phyloP scores from a whole-genome alignment of 2,329 filamentous ascomycete genomes.

The Fusarium camptoceras region DNA sequence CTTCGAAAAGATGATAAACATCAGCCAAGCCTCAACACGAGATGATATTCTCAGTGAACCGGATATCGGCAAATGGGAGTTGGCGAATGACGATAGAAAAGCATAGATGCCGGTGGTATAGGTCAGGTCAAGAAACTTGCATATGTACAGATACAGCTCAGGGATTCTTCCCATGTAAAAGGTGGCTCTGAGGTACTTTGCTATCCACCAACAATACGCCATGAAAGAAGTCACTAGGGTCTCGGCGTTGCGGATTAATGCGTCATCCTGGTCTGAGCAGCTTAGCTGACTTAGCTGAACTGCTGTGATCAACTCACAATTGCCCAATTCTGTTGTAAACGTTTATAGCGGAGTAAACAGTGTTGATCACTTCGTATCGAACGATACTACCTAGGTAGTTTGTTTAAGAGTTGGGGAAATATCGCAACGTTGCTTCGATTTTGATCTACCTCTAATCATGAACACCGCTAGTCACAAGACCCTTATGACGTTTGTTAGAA shows the following conservation, averaged over 20 bases:
- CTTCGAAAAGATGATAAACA: neutral
- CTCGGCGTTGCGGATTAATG: neutral
- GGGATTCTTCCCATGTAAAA: conserved; percentile 2
- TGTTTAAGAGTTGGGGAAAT: neutral
- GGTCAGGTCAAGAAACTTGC: neutral
- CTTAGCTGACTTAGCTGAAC: neutral
- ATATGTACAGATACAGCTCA: neutral
- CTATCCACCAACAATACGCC: neutral
- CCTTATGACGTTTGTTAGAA: neutral
- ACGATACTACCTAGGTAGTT: neutral
- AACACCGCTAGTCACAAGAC: neutral
- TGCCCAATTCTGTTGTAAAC: conserved; percentile 1
- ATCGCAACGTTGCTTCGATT: conserved; percentile 22
- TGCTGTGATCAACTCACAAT: conserved; percentile 1
- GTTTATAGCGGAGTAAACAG: neutral
- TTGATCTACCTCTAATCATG: neutral
- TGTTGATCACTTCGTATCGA: conserved; percentile 19
- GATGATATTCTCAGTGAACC: conserved; percentile 10
- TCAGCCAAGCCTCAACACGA: conserved; percentile 29
- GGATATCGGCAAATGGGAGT: conserved; percentile 15
- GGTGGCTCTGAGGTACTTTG: conserved; percentile 3
- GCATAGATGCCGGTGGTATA: conserved; percentile 4
- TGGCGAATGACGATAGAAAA: conserved; percentile 6
- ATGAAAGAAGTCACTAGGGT: neutral
- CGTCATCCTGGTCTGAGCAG: conserved; percentile 20